Evolutionary conservation across 2,329 filamentous ascomycete genomes (phyloP).

Genomic region (Talaromyces sp.): DNA sequence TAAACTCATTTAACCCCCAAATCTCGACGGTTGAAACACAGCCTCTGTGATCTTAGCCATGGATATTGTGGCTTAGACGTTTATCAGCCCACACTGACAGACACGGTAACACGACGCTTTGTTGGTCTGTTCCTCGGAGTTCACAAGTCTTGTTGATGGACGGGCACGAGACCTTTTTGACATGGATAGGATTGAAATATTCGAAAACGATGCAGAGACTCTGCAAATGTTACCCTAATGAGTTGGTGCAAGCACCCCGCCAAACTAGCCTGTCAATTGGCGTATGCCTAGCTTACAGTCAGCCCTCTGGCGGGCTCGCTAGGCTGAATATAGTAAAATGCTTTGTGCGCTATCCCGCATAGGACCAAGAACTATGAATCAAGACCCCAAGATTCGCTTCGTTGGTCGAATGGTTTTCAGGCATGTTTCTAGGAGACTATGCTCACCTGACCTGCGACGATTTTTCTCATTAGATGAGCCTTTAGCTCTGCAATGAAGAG

Average conservation of each 20-base stretch:
- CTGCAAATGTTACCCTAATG: not conserved
- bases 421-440: not conserved
- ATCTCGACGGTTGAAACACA: not conserved
- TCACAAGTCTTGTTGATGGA: not conserved
- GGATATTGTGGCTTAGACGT: slow-evolving; percentile 4
- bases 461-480: not conserved
- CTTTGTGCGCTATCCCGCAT: slow-evolving; percentile 3
- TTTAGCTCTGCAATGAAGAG: not conserved
- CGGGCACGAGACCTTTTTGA: slow-evolving; percentile 8
- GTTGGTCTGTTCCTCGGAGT: not conserved
- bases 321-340: not conserved
- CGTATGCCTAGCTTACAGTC: not conserved
- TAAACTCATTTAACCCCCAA: not conserved
- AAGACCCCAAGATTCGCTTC: not conserved
- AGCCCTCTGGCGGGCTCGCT: not conserved
- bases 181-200: not conserved
- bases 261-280: not conserved
- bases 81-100: not conserved
- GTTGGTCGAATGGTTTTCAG: not conserved
- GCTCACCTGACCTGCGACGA: slow-evolving; percentile 10
- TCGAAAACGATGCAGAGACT: not conserved
- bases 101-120: too few relatives aligned
- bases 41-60: not conserved
- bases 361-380: not conserved
- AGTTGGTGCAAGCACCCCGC: not conserved